These are phyloP conservation scores for Phlyctochytrium arcticum DNA, from an alignment of 192 early-diverging fungal genomes.

Conservation along the genomic window DNA sequence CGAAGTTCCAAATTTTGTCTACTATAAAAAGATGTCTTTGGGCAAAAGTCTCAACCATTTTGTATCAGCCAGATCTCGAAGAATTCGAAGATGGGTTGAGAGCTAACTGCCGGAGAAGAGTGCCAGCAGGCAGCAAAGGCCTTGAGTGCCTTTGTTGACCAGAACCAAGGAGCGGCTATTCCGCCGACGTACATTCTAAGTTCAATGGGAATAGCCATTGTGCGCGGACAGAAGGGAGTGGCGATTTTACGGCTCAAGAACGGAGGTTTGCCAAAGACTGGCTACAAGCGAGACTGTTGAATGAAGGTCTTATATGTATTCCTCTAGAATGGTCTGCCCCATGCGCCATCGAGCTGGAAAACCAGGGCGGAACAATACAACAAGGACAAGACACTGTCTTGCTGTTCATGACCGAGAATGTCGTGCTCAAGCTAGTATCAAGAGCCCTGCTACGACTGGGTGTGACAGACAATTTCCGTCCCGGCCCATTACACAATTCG, in stretches of 20 bases:
- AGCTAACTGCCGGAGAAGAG: slow-evolving; percentile 45
- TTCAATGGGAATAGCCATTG: slow-evolving; percentile 39
- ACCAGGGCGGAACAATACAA: slow-evolving; percentile 35
- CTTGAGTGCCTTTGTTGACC: slow-evolving; percentile 43
- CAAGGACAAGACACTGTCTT: slow-evolving; percentile 44
- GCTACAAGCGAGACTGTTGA: neutral
- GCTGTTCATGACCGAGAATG: slow-evolving; percentile 48
- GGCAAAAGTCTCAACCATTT: no score
- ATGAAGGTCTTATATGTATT: neutral
- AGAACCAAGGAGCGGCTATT: slow-evolving; percentile 19
- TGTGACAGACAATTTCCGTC: slow-evolving; percentile 41
- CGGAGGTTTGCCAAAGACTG: slow-evolving; percentile 35
- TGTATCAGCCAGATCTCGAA: no score
- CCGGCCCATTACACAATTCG: slow-evolving; percentile 35
- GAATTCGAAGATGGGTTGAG: neutral
- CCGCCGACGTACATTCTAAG: slow-evolving; percentile 35
- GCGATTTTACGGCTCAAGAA: slow-evolving; percentile 47
- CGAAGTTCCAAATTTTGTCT: no score
- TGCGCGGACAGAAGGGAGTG: slow-evolving; percentile 44
- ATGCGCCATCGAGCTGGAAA: slow-evolving; percentile 48
- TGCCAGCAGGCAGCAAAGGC: slow-evolving; percentile 43
- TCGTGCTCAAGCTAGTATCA: slow-evolving; percentile 40
- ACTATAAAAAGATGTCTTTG: no score
- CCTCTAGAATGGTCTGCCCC: slow-evolving; percentile 54
- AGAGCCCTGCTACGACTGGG: slow-evolving; percentile 35